A percentile compares a stretch with the other conserved stretches of the same genome.
Evolutionary conservation across 768 basidiomycete species (phyloP).

Genomic region (Mycena pura): DNA sequence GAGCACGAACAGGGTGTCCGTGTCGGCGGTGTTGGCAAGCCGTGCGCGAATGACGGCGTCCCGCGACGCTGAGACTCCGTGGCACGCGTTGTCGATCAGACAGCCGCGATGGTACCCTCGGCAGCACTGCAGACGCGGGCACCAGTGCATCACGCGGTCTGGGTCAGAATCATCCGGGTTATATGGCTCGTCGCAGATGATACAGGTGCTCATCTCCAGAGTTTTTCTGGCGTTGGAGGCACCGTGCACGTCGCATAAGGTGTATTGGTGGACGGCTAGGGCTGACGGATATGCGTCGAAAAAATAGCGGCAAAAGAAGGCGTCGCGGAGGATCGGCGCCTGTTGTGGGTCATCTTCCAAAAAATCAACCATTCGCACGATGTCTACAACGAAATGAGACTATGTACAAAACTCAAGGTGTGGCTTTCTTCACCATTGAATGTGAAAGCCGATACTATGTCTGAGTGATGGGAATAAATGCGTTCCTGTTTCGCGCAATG

Average conservation of each 20-base stretch:
- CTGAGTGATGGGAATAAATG: slow-evolving; percentile 18
- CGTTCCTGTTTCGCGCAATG: slow-evolving; percentile 4
- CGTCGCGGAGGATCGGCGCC: not conserved
- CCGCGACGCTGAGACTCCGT: not conserved
- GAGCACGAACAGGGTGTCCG: not conserved
- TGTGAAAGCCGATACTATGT: not conserved
- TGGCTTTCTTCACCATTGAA: no score
- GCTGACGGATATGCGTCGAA: not conserved
- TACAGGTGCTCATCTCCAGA: no score
- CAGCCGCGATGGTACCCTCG: slow-evolving; percentile 6
- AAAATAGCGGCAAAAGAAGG: slow-evolving; percentile 17
- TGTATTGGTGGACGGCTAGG: not conserved
- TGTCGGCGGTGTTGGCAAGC: slow-evolving; percentile 5
- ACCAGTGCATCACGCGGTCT: slow-evolving; percentile 17
- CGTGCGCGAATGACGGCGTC: not conserved
- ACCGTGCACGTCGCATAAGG: not conserved
- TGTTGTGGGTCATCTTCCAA: slow-evolving; percentile 18
- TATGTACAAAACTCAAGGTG: not conserved
- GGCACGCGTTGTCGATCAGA: not conserved
- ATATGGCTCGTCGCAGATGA: slow-evolving; percentile 8
- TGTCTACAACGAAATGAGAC: not conserved
- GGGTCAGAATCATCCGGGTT: slow-evolving; percentile 5
- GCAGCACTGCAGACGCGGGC: slow-evolving; percentile 12
- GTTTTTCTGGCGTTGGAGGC: no score
- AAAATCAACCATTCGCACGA: not conserved